A percentile compares a stretch with the other conserved stretches of the same genome.
phyloP scores from a whole-genome alignment of 2,329 filamentous ascomycete species.

The Trichoderma afroharzianum region DNA sequence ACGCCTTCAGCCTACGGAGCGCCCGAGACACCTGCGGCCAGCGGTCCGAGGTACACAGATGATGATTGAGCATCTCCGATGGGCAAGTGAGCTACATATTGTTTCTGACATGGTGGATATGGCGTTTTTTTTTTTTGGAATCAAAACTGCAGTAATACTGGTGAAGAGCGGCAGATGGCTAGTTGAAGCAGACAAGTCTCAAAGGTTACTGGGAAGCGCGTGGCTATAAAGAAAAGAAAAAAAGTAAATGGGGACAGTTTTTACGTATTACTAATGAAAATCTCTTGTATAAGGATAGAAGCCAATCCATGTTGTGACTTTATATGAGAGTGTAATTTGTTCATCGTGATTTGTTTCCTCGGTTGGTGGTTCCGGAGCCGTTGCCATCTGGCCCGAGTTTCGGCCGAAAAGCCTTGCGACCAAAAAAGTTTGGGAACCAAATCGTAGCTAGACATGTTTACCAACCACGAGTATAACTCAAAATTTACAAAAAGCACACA shows the following conservation, averaged over 20 bases:
- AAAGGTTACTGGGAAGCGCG: neutral
- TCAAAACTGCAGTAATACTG: slow-evolving; percentile 6
- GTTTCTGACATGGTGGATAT: neutral
- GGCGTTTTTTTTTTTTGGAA: slow-evolving; percentile 3
- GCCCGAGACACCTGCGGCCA: slow-evolving; percentile 60
- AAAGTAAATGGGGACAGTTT: neutral
- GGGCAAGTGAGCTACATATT: neutral
- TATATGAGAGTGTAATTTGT: neutral
- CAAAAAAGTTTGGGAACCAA: neutral
- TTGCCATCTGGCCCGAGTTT: neutral
- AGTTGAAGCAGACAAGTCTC: neutral
- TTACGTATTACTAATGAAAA: neutral
- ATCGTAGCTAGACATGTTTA: neutral
- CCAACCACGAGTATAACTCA: neutral
- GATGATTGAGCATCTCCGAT: slow-evolving; percentile 37
- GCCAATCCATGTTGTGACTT: neutral
- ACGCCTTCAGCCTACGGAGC: slow-evolving; percentile 61
- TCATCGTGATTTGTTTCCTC: neutral
- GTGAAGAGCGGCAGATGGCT: neutral
- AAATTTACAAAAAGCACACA: neutral
- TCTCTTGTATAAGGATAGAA: neutral
- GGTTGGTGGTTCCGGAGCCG: neutral
- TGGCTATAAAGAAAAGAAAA: neutral
- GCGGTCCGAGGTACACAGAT: slow-evolving; percentile 52
- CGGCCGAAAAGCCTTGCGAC: neutral